Percentiles rank a stretch among this genome's conserved stretches.
Evolutionary conservation across 495 filamentous ascomycete species (phyloP).

Genomic region (Pyronema omphalodes): DNA sequence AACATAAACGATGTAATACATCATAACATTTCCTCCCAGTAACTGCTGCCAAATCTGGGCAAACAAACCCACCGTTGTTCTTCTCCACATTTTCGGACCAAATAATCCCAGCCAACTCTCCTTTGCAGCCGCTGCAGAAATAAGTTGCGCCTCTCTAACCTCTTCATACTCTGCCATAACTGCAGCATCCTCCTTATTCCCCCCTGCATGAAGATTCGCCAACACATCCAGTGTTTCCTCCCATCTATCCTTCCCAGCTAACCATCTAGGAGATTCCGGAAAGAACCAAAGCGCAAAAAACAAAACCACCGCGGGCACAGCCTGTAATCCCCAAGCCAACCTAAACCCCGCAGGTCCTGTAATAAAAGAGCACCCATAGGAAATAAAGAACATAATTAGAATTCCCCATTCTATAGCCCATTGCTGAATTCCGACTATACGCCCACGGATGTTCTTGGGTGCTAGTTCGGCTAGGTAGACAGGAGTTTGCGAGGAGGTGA

Average conservation of each 20-base stretch:
- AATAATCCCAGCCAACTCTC: constrained; percentile 54
- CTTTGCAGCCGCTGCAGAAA: constrained; percentile 30
- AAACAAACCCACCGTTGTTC: constrained; percentile 43
- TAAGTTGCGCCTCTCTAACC: constrained; percentile 13
- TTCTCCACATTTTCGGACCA: constrained; percentile 39
- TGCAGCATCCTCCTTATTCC: constrained; percentile 41
- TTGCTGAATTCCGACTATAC: constrained; percentile 53
- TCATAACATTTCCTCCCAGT: constrained; percentile 77
- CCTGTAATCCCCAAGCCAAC: constrained; percentile 60
- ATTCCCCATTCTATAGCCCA: constrained; percentile 74
- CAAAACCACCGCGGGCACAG: constrained; percentile 48
- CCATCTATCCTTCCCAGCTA: constrained; percentile 56
- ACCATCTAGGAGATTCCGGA: constrained; percentile 63
- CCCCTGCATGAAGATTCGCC: constrained; percentile 45
- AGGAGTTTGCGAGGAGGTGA: constrained; percentile 62
- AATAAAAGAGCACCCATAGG: constrained; percentile 56
- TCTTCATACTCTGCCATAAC: constrained; percentile 28
- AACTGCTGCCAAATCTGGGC: constrained; percentile 74
- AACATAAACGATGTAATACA: constrained; percentile 47
- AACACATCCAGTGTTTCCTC: constrained; percentile 48
- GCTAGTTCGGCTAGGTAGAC: constrained; percentile 63
- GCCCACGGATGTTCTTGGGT: constrained; percentile 48
- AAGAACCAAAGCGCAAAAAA: constrained; percentile 44
- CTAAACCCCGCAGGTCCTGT: constrained; percentile 43
- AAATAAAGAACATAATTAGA: constrained; percentile 66